Conservation (phyloP, 176 grass and related monocot species). For the Avena sativa region DNA sequence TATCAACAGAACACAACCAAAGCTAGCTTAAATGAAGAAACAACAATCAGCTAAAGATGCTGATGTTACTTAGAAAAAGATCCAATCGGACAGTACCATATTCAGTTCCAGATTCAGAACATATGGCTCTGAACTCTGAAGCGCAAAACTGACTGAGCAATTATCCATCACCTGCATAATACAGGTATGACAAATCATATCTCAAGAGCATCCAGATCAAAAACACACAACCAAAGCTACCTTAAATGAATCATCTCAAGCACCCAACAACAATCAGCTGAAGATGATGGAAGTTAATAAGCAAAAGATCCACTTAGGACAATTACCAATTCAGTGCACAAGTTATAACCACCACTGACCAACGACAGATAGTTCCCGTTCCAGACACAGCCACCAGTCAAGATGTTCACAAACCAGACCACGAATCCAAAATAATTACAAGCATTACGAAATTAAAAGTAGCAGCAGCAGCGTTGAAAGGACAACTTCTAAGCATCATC, state of each 20-base stretch:
- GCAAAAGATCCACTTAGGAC: conserved; percentile 11
- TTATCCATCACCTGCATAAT: too few species aligned
- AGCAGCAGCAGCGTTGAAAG: not conserved
- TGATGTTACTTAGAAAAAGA: not conserved
- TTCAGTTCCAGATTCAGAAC: not conserved
- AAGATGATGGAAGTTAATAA: not conserved
- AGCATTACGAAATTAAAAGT: conserved; percentile 19
- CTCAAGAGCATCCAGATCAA: not conserved
- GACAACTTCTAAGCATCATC: conserved; percentile 1
- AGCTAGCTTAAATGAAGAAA: not conserved
- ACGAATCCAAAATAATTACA: conserved; percentile 37
- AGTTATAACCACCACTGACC: conserved; percentile 5
- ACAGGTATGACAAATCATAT: not conserved
- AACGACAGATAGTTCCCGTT: conserved; percentile 9
- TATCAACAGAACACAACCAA: not conserved
- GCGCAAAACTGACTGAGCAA: too few species aligned
- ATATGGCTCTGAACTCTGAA: too few species aligned
- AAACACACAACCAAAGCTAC: too few species aligned
- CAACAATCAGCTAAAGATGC: too few species aligned
- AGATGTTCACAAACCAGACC: not conserved
- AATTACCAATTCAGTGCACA: not conserved
- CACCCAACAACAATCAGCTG: not conserved
- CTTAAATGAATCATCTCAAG: too few species aligned
- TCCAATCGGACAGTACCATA: not conserved
- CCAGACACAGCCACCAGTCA: not conserved